Conservation (phyloP, 2,329 filamentous ascomycete genomes). For the Xylariaceae sp. region DNA sequence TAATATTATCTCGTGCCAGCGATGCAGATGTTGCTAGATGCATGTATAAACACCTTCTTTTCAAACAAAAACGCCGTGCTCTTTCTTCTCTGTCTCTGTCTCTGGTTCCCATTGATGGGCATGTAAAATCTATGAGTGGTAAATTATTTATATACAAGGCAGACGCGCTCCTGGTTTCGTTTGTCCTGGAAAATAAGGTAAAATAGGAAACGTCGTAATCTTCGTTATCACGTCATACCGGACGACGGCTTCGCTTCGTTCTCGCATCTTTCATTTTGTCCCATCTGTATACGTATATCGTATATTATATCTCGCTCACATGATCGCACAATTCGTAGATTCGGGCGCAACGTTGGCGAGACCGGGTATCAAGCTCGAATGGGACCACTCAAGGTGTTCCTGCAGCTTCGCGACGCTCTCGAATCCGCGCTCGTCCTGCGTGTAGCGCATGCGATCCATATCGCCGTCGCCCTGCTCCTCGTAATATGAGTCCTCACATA, state of each 20-base stretch:
- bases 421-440: constrained; percentile 45
- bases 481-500: constrained; percentile 51
- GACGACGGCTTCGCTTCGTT: neutral
- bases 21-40: neutral
- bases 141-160: neutral
- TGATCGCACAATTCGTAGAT: constrained; percentile 40
- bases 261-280: neutral
- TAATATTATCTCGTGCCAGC: neutral
- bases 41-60: neutral
- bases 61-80: neutral
- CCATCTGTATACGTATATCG: neutral
- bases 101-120: neutral
- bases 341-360: constrained; percentile 28
- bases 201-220: neutral
- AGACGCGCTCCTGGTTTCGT: neutral
- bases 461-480: constrained; percentile 47
- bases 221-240: constrained; percentile 5
- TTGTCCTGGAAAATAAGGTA: neutral
- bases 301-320: constrained; percentile 33
- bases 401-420: constrained; percentile 45
- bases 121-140: constrained; percentile 1
- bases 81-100: no score
- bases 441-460: constrained; percentile 44
- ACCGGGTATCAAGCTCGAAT: constrained; percentile 36
- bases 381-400: constrained; percentile 54